Evolutionary conservation across 176 grass and related monocot genomes (phyloP).

Genomic region (Guadua angustifolia): DNA sequence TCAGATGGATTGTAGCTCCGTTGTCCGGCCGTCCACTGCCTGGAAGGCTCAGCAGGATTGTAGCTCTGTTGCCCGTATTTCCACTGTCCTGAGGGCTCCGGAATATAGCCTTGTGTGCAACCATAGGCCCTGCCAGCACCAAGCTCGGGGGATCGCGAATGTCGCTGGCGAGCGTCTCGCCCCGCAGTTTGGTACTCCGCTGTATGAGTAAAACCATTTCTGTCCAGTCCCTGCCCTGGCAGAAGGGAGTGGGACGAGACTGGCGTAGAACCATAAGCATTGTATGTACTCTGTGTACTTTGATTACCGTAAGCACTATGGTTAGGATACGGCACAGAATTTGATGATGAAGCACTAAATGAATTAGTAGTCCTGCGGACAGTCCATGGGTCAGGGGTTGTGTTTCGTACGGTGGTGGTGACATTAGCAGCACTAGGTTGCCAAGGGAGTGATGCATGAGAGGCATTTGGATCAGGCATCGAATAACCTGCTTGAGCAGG

Average conservation of each 20-base stretch:
- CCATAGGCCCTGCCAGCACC: conserved; percentile 38
- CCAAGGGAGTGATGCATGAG: conserved; percentile 48
- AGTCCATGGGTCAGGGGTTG: conserved; percentile 47
- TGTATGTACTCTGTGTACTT: conserved; percentile 29
- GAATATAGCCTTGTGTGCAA: conserved; percentile 16
- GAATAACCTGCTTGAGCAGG: conserved; percentile 21
- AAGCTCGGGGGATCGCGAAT: conserved; percentile 50
- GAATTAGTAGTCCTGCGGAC: conserved; percentile 27
- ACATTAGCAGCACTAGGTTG: conserved; percentile 36
- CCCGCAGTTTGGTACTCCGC: not conserved
- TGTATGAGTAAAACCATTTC: conserved; percentile 33
- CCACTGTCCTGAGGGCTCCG: conserved; percentile 21
- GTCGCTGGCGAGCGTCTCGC: not conserved
- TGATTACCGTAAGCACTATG: conserved; percentile 53
- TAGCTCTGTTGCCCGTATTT: conserved; percentile 26
- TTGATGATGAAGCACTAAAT: conserved; percentile 32
- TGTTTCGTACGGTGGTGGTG: conserved; percentile 8
- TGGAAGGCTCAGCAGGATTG: conserved; percentile 22
- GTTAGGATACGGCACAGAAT: conserved; percentile 26
- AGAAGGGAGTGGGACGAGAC: conserved; percentile 6
- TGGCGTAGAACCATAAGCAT: conserved; percentile 23
- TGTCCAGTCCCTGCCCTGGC: conserved; percentile 26
- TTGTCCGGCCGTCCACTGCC: conserved; percentile 28
- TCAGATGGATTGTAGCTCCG: conserved; percentile 8
- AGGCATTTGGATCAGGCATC: conserved; percentile 36